Percentiles rank a stretch among this genome's conserved stretches.
Evolutionary conservation across 176 grass and related monocot species (phyloP).

Genomic region (Ensete ventricosum): DNA sequence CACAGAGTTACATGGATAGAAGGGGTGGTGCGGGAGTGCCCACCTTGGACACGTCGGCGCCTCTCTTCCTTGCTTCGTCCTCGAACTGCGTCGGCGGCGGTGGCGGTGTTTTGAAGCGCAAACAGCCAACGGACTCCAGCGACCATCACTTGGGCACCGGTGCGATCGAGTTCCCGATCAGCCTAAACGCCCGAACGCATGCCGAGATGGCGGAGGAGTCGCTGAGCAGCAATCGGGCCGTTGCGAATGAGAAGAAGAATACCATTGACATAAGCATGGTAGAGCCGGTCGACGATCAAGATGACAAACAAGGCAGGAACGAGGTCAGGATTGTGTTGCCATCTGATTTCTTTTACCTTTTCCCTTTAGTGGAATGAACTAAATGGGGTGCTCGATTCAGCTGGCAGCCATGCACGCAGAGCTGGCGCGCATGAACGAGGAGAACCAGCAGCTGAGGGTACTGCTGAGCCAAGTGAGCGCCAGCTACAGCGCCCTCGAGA

Average conservation of each 20-base stretch:
- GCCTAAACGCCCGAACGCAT: slow-evolving; percentile 3
- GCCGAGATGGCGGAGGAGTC: slow-evolving; percentile 13
- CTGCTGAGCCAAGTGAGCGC: slow-evolving; percentile 60
- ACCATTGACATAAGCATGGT: slow-evolving; percentile 3
- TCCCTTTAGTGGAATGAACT: too few relatives aligned
- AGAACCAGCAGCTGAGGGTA: slow-evolving; percentile 71
- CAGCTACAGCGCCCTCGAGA: slow-evolving; percentile 79
- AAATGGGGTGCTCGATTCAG: slow-evolving; percentile 20
- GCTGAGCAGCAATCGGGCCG: neutral
- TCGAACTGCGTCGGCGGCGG: neutral
- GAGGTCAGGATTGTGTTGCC: slow-evolving; percentile 25
- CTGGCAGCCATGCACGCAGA: slow-evolving; percentile 50
- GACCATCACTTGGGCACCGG: neutral
- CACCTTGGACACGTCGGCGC: slow-evolving; percentile 37
- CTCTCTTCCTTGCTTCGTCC: slow-evolving; percentile 19
- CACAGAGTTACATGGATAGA: neutral
- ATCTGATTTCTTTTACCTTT: too few relatives aligned
- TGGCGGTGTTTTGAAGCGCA: neutral
- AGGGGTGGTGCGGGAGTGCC: slow-evolving; percentile 20
- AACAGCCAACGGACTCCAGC: neutral
- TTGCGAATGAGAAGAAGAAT: slow-evolving; percentile 49
- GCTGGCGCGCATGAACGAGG: slow-evolving; percentile 66
- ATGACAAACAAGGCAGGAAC: slow-evolving; percentile 27
- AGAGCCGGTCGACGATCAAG: slow-evolving; percentile 21
- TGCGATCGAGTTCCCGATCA: neutral